Base-by-base conservation (phyloP, 371 early-diverging fungal species). In the Phascolomyces articulosus region DNA sequence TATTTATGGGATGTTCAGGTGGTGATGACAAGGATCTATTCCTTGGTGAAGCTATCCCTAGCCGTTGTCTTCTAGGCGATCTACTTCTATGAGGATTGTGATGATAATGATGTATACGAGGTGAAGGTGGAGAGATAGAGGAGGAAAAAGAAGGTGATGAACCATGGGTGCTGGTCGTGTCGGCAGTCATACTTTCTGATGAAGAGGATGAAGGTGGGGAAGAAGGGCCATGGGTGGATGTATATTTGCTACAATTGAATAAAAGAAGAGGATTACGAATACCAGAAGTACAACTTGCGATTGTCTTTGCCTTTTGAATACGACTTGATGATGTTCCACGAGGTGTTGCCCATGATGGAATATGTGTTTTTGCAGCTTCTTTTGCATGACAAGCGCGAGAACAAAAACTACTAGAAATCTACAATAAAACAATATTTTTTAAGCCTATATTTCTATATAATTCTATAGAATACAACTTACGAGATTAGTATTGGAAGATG, bases 301-400 rank as follows among this genome's bases (percentile, higher is more conserved):
- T 56, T 29, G 56, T 24, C 20, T 56, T 60, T 3, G 66, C 59
- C 24, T 40, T 59, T 53, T 54, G 66, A n/a, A 65, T 44, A 54
- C 60, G 60, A 55, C 40, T 60, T 10, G 59, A 65, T n/a, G 59
- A 58, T n/a, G 41, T 26, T n/a, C 60, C 60, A 4, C 34, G 56
- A 10, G 60, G 66, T 15, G 66, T 65, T 31, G 62, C 67, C 67
- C 67, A 67, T 2, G 41, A 16, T n/a, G 67, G 67, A 9, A 58
- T 41, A 24, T 62, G 48, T 8, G 58, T 62, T 23, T 62, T 62
- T 26, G 60, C 60, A 11, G 67, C 56, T 58, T 67, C 67, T 27
- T 41, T 62, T 47, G 51, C 63, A 40, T 62, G 63, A 29, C 67
- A 67, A n/a, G 20, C 47, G 24, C 48, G 62, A 31, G 63, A 62